These are phyloP conservation scores for Phellopilus nigrolimitatus DNA, from an alignment of 1,284 basidiomycete species.

Conservation along the genomic window DNA sequence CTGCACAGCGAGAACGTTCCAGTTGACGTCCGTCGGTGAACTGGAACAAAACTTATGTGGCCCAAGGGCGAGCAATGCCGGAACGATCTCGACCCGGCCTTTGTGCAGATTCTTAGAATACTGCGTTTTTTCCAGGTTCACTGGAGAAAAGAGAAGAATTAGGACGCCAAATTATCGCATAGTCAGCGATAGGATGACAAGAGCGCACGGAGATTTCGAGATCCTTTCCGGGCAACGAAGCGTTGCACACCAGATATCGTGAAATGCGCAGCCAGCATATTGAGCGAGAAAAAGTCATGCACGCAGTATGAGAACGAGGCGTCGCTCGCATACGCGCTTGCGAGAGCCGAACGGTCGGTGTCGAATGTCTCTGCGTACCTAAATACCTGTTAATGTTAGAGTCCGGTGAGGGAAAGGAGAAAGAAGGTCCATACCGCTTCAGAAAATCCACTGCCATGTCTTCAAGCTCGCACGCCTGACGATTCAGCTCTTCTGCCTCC, in stretches of 20 bases:
- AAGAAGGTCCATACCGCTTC: conserved; percentile 2
- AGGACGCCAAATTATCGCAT: neutral
- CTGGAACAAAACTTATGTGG: conserved; percentile 11
- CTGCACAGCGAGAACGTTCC: conserved; percentile 9
- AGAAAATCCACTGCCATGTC: conserved; percentile 16
- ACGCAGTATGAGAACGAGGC: conserved; percentile 17
- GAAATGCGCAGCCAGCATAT: conserved; percentile 8
- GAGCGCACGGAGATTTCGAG: conserved; percentile 12
- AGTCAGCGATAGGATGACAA: neutral
- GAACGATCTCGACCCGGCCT: conserved; percentile 14
- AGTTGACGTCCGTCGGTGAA: conserved; percentile 8
- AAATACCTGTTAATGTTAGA: neutral
- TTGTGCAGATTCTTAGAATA: conserved; percentile 1
- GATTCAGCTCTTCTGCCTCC: neutral
- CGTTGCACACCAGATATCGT: conserved; percentile 4
- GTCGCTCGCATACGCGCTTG: conserved; percentile 8
- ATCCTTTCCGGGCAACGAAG: conserved; percentile 14
- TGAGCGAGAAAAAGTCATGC: conserved; percentile 10
- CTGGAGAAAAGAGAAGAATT: neutral
- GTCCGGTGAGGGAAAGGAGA: too few relatives aligned
- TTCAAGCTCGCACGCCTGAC: conserved; percentile 14
- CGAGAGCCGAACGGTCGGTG: conserved; percentile 6
- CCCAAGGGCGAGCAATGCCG: conserved; percentile 10
- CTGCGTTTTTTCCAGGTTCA: neutral
- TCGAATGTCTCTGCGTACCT: conserved; percentile 17